Conservation (phyloP, 2,329 filamentous ascomycete genomes). For the Byssothecium circinans region DNA sequence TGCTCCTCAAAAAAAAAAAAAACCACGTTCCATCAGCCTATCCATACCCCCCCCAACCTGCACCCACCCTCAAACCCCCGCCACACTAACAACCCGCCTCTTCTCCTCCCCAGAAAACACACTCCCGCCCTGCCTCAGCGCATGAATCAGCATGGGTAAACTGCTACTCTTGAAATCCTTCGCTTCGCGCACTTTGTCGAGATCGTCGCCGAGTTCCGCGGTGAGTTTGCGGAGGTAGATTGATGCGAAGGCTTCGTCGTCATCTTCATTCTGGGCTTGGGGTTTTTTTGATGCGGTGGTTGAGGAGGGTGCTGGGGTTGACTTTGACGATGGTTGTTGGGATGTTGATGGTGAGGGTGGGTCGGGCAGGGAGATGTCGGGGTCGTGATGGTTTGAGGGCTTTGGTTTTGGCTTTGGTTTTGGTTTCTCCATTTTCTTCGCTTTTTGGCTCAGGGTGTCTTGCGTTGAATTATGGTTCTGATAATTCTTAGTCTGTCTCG, state of each 20-base stretch:
- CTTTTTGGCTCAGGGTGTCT: conserved; percentile 3
- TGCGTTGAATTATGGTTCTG: no score
- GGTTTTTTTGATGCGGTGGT: no score
- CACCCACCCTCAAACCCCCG: conserved; percentile 7
- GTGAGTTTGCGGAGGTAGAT: conserved; percentile 72
- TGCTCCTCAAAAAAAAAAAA: no score
- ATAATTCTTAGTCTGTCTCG: no score
- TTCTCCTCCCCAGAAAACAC: conserved; percentile 62
- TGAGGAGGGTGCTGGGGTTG: not conserved
- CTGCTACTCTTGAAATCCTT: conserved; percentile 69
- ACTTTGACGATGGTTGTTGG: conserved; percentile 7
- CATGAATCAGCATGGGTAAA: conserved; percentile 65
- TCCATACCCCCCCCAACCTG: conserved; percentile 5
- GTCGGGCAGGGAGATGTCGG: conserved; percentile 24
- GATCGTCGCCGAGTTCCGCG: conserved; percentile 71
- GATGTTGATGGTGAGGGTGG: no score
- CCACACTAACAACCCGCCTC: conserved; percentile 42
- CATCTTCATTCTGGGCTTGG: no score
- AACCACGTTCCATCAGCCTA: conserved; percentile 17
- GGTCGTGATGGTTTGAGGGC: conserved; percentile 18
- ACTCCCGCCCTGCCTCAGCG: conserved; percentile 67
- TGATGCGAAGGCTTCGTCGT: conserved; percentile 56
- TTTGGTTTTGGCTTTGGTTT: conserved; percentile 8
- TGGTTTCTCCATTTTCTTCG: conserved; percentile 1
- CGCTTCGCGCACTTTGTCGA: conserved; percentile 68